A percentile compares a stretch with the other conserved stretches of the same genome.
phyloP scores from a whole-genome alignment of 768 basidiomycete species.

The Melanogaster broomeanus region DNA sequence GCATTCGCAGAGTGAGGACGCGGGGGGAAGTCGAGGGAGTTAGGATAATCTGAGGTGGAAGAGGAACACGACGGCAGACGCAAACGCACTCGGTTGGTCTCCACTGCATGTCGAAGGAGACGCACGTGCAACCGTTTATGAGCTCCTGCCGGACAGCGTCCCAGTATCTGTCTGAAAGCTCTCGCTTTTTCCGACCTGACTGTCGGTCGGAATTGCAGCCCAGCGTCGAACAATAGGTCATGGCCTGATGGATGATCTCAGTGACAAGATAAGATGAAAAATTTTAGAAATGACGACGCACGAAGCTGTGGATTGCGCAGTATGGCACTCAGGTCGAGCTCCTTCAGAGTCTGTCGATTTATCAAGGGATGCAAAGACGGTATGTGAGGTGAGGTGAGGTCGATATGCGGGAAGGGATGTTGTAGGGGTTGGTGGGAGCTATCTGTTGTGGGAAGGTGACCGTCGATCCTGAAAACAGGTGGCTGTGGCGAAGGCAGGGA shows the following conservation, averaged over 20 bases:
- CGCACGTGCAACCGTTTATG: conserved; percentile 80
- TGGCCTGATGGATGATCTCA: conserved; percentile 54
- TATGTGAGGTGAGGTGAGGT: conserved; percentile 53
- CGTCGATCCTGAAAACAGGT: conserved; percentile 25
- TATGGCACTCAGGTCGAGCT: conserved; percentile 84
- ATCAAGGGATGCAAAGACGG: conserved; percentile 75
- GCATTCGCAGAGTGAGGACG: conserved; percentile 62
- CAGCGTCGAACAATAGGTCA: conserved; percentile 86
- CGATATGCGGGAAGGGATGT: conserved; percentile 36
- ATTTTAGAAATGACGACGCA: conserved; percentile 45
- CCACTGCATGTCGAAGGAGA: conserved; percentile 67
- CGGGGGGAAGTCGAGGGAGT: conserved; percentile 45
- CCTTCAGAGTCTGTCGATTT: conserved; percentile 79
- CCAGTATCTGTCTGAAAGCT: conserved; percentile 84
- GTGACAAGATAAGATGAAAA: background rate
- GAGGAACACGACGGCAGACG: conserved; percentile 48
- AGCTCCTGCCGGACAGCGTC: conserved; percentile 76
- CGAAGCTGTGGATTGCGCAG: conserved; percentile 90
- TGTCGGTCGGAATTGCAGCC: conserved; percentile 81
- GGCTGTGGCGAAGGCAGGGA: conserved; percentile 23
- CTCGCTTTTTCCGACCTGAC: conserved; percentile 69
- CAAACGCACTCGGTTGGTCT: conserved; percentile 58
- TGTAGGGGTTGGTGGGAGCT: conserved; percentile 29
- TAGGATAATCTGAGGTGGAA: conserved; percentile 42
- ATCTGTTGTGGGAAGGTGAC: conserved; percentile 20